Evolutionary conservation across 2,329 filamentous ascomycete genomes (phyloP).

Genomic region (Colletotrichum tropicicola): DNA sequence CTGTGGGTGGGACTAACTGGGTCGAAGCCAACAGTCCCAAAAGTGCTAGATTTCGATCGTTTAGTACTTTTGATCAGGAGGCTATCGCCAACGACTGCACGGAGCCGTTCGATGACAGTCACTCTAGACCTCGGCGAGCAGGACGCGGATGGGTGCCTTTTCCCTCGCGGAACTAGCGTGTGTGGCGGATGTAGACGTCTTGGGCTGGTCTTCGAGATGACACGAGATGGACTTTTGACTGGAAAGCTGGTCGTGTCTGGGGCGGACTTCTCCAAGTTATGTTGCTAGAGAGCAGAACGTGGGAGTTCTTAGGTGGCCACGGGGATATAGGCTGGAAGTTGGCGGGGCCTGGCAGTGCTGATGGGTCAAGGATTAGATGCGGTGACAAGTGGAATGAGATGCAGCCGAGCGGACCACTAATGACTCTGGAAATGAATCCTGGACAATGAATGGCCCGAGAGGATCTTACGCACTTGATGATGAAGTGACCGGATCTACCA

Average conservation of each 20-base stretch:
- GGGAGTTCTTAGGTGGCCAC: slow-evolving; percentile 10
- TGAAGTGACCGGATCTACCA: slow-evolving; percentile 4
- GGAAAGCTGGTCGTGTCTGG: background rate
- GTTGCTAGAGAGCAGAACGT: background rate
- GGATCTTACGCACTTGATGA: slow-evolving; percentile 14
- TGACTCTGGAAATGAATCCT: slow-evolving; percentile 7
- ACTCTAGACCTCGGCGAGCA: background rate
- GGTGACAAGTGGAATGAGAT: slow-evolving; percentile 24
- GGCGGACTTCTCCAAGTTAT: background rate
- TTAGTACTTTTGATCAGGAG: background rate
- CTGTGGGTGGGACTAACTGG: slow-evolving; percentile 30
- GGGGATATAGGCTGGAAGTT: background rate
- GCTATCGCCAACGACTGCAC: background rate
- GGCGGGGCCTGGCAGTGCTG: slow-evolving; percentile 15
- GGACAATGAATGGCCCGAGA: slow-evolving; percentile 16
- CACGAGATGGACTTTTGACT: background rate
- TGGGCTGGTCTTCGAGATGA: background rate
- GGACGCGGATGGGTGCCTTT: background rate
- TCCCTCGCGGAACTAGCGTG: background rate
- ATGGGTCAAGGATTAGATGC: slow-evolving; percentile 25
- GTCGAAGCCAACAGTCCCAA: slow-evolving; percentile 32
- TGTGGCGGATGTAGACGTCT: background rate
- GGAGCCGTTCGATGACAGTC: background rate
- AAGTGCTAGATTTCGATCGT: slow-evolving; percentile 4
- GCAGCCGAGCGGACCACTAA: slow-evolving; percentile 25